Base-by-base conservation (phyloP, 306 rosid species). In the Castanospermum australe region DNA sequence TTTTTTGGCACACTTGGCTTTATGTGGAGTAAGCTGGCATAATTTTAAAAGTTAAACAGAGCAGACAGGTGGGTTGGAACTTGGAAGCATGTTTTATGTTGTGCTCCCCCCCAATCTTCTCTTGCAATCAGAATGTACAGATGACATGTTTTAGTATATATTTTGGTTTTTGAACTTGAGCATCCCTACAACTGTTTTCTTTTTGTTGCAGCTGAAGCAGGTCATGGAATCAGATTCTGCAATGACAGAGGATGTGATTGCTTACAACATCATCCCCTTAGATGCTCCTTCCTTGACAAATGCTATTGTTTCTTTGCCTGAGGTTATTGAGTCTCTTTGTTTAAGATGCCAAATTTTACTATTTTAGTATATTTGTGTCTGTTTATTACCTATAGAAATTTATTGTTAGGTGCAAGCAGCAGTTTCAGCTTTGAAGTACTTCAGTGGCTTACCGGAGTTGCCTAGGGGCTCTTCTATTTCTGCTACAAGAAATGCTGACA, bases 201-300 rank as follows among this genome's bases (percentile, higher is more conserved):
- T 66, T 62, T 57, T 67, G 80, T 79, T 81, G 81, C 93, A 94
- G 99, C 87, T 94, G 72, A 92, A 87, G 84, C 86, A 81, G 73
- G 77, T 91, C 57, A 91, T 92, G 88, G 97, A 92, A 63, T 87
- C 90, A 45, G 99, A 94, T 86, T 91, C 99, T 28, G 90, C 97
- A 67, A 91, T 90, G 91, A 88, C 93, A 4, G 99, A 92, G 64
- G 97, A 92, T 83, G 80, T 94, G 66, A 87, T 94, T 79, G 92
- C 97, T 17, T 94, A 91, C 83, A 94, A 94, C 80, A 94, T 94
- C 59, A 94, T 94, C 59, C 99, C 99, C 13, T 69, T 94, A 22
- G 97, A 94, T 84, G 92, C 91, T 65, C 86, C 90, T 59, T 84
- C 91, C 86, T 80, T 82, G 64, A 91, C 97, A 77, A 92, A 92